These are phyloP conservation scores for Cardamine occulta DNA, from an alignment of 345 rosid genomes.

Conservation along the genomic window DNA sequence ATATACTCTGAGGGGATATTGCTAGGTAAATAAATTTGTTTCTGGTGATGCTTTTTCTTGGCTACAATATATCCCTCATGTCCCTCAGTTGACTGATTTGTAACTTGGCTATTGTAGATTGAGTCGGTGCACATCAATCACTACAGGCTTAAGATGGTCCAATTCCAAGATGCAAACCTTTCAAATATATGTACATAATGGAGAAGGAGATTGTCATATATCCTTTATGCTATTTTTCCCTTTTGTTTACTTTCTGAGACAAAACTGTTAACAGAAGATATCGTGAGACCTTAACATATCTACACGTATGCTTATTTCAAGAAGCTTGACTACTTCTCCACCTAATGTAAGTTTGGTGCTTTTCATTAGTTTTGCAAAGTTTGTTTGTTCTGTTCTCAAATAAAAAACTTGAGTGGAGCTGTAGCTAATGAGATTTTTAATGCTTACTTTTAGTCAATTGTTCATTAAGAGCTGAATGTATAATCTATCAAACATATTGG, in stretches of 20 bases:
- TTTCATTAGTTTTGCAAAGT: no score
- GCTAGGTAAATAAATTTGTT: constrained; percentile 61
- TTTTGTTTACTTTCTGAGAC: background rate
- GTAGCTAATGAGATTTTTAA: background rate
- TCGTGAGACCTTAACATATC: constrained; percentile 57
- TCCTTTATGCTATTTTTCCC: constrained; percentile 60
- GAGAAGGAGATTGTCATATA: constrained; percentile 99
- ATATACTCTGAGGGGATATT: constrained; percentile 89
- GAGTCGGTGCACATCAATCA: constrained; percentile 86
- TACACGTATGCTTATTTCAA: constrained; percentile 96
- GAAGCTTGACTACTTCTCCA: constrained; percentile 96
- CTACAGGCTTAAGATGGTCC: constrained; percentile 98
- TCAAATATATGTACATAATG: constrained; percentile 85
- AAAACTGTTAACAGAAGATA: background rate
- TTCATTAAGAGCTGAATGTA: background rate
- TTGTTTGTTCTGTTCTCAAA: background rate
- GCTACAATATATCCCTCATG: background rate
- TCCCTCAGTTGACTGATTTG: background rate
- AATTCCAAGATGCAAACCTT: constrained; percentile 96
- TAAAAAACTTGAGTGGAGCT: background rate
- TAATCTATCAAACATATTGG: background rate
- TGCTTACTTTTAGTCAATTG: background rate
- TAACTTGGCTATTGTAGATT: constrained; percentile 51
- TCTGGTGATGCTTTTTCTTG: background rate
- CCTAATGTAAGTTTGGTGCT: constrained; percentile 17